phyloP scores from a whole-genome alignment of 2,329 filamentous ascomycete genomes.

The Dactylella cylindrospora region DNA sequence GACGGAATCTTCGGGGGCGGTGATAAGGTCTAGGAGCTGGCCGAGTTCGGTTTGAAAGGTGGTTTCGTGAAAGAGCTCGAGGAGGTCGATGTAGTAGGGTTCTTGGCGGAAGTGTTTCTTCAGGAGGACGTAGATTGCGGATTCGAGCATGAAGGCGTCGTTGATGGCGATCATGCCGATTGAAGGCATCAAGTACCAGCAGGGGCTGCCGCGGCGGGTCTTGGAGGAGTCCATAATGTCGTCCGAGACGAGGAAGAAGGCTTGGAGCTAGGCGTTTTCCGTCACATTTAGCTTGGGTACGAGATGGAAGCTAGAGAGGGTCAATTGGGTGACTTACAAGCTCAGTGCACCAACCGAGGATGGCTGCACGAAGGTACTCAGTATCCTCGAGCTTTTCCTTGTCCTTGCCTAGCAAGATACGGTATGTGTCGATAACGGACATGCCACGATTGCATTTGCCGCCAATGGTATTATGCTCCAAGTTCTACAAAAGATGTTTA shows the following conservation, averaged over 20 bases:
- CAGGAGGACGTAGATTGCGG: slow-evolving; percentile 83
- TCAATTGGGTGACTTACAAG: slow-evolving; percentile 55
- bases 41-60: slow-evolving; percentile 93
- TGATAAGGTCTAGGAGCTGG: slow-evolving; percentile 91
- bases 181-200: slow-evolving; percentile 76
- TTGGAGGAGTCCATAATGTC: slow-evolving; percentile 98
- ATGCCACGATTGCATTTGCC: slow-evolving; percentile 99
- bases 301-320: background rate
- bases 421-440: slow-evolving; percentile 89
- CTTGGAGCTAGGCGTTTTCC: slow-evolving; percentile 64
- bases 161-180: slow-evolving; percentile 98
- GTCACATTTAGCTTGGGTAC: background rate
- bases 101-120: slow-evolving; percentile 91
- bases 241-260: slow-evolving; percentile 97
- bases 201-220: slow-evolving; percentile 88
- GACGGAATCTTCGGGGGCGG: slow-evolving; percentile 89
- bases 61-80: slow-evolving; percentile 94
- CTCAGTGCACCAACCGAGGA: slow-evolving; percentile 96
- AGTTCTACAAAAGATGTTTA: slow-evolving; percentile 59
- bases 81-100: slow-evolving; percentile 81
- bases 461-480: slow-evolving; percentile 83
- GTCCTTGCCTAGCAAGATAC: slow-evolving; percentile 69
- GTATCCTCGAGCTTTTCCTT: slow-evolving; percentile 70
- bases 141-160: slow-evolving; percentile 94
- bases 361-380: slow-evolving; percentile 84